These are phyloP conservation scores for Podaxis sp. DNA, from an alignment of 768 basidiomycete species.

Conservation along the genomic window DNA sequence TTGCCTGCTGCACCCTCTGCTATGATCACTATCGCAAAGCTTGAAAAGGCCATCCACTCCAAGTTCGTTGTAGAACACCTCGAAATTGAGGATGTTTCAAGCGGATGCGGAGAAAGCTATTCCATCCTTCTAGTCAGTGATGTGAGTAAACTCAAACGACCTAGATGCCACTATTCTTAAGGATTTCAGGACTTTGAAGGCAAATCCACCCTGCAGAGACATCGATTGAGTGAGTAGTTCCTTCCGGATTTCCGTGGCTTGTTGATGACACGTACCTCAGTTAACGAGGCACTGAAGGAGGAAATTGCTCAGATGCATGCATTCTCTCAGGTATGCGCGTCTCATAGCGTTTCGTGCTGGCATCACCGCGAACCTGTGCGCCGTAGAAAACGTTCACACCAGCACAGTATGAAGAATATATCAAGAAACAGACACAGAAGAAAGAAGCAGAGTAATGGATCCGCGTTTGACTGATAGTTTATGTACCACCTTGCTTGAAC, in stretches of 20 bases:
- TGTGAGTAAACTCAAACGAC: conserved; percentile 34
- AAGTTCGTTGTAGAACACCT: conserved; percentile 65
- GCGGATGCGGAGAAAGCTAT: conserved; percentile 80
- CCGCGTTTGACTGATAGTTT: background rate
- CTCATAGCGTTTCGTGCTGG: background rate
- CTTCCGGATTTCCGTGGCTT: background rate
- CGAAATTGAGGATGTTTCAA: conserved; percentile 75
- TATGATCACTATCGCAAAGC: conserved; percentile 57
- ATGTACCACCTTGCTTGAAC: background rate
- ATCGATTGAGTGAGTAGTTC: conserved; percentile 58
- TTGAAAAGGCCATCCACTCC: conserved; percentile 64
- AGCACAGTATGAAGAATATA: conserved; percentile 21
- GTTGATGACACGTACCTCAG: conserved; percentile 31
- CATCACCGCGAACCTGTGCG: background rate
- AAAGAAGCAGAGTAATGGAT: conserved; percentile 1
- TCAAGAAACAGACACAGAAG: conserved; percentile 14
- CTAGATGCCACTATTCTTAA: background rate
- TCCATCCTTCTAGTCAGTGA: conserved; percentile 75
- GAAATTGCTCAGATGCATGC: conserved; percentile 83
- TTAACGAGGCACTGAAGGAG: conserved; percentile 72
- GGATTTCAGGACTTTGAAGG: conserved; percentile 65
- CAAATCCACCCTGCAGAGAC: conserved; percentile 74
- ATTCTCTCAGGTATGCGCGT: conserved; percentile 71
- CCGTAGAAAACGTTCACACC: conserved; percentile 22
- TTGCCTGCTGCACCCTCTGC: background rate